Base-by-base conservation (phyloP, 768 basidiomycete species). In the Leccinellum rugosiceps region DNA sequence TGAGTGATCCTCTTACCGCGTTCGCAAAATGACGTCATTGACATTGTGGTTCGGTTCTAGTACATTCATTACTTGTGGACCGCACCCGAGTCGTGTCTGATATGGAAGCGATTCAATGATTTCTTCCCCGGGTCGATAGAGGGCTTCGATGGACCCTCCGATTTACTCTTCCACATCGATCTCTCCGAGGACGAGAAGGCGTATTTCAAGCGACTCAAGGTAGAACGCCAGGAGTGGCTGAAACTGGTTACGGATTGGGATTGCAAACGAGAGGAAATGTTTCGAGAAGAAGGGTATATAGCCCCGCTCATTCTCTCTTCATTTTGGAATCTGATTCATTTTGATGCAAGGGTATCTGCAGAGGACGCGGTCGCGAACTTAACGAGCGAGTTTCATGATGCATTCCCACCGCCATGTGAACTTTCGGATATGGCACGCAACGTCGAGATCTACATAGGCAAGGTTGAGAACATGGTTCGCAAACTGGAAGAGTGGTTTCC, bases 401-500 rank as follows among this genome's bases (percentile, higher is more conserved):
- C 53, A 7, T 72, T 73, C 41, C 63, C 63, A 19, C 61, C 50
- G 7, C 63, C 63, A 2, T 54, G 30, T 14, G 10, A 60, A 17
- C 60, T 59, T 1, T 53, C 44, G 6, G 58, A 60, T 21, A 55
- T 51, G 19, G 51, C 35, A 19, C 54, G 41, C 14, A 57, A 66
- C 45, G 55, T 70, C n/a, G 56, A 70, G 6, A 57, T 56, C 4
- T 73, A 72, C 45, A 31, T 73, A 47, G 55, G 51, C 4, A 63
- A 52, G 44, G 68, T 70, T 21, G 66, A 73, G 45, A 53, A 54
- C 15, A 72, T 72, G 48, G 46, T 66, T 28, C 46, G 17, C n/a
- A 68, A 56, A 48, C 58, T 72, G 19, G 54, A 65, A 30, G 21
- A 34, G 11, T 73, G 65, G 63, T 72, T 73, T 48, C 46, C 67